phyloP scores from a whole-genome alignment of 2,329 filamentous ascomycete species.

The Dendrostoma leiphaemia region DNA sequence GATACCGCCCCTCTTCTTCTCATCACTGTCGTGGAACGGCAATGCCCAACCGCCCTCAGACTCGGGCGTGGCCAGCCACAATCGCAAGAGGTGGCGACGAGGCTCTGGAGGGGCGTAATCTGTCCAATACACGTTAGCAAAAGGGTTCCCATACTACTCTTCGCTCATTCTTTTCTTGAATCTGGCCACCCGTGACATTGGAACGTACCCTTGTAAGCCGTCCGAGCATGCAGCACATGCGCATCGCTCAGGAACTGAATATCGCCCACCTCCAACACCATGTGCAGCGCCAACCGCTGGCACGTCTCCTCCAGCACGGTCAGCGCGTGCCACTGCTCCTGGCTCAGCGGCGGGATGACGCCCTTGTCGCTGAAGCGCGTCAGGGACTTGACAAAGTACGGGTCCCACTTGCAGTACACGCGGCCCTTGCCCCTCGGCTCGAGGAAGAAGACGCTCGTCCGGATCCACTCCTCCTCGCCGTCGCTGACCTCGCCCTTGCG shows the following conservation, averaged over 20 bases:
- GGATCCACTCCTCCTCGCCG: conserved; percentile 74
- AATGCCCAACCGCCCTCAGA: conserved; percentile 81
- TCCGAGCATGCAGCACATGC: conserved; percentile 78
- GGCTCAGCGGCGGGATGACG: conserved; percentile 63
- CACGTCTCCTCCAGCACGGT: conserved; percentile 74
- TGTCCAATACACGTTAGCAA: conserved; percentile 19
- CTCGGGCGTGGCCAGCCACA: conserved; percentile 84
- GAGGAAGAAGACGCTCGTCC: conserved; percentile 71
- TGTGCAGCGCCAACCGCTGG: conserved; percentile 71
- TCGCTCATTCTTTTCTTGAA: too few species aligned
- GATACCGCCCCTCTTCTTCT: conserved; percentile 86
- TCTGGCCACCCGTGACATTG: too few species aligned
- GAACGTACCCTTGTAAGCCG: conserved; percentile 68
- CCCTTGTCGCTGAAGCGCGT: conserved; percentile 68
- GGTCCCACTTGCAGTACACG: conserved; percentile 85
- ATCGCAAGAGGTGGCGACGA: conserved; percentile 73
- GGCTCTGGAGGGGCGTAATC: conserved; percentile 63
- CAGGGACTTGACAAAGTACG: conserved; percentile 80
- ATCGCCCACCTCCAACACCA: conserved; percentile 82
- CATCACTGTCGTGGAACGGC: conserved; percentile 75
- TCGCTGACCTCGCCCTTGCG: conserved; percentile 78
- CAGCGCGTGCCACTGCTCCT: conserved; percentile 66
- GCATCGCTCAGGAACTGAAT: conserved; percentile 84
- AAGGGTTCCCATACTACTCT: too few species aligned
- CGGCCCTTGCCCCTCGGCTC: conserved; percentile 65